Percentiles rank a stretch among this genome's conserved stretches.
These are phyloP conservation scores for Cotoneaster glaucophyllus DNA, from an alignment of 306 rosid species.

Conservation along the genomic window DNA sequence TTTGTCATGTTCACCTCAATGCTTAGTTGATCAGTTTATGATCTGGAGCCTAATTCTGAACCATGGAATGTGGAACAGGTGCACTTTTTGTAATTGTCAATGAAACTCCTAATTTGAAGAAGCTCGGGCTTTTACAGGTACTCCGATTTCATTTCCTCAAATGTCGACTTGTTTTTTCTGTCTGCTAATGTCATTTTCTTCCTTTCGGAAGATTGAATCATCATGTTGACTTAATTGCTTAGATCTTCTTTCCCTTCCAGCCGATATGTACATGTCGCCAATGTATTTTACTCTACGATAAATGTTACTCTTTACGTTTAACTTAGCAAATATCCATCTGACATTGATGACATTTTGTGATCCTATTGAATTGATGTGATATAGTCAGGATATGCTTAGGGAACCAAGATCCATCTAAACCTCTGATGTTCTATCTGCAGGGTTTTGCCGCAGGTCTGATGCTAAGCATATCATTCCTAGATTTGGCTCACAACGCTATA, in stretches of 20 bases:
- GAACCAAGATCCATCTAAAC: neutral
- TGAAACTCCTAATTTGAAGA: slow-evolving; percentile 78
- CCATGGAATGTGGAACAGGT: slow-evolving; percentile 50
- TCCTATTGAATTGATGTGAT: neutral
- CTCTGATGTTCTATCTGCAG: slow-evolving; percentile 29
- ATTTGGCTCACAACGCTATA: slow-evolving; percentile 93
- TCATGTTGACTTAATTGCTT: neutral
- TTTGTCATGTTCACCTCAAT: neutral
- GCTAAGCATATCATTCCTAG: slow-evolving; percentile 95
- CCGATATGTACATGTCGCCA: neutral
- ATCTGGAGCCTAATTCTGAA: slow-evolving; percentile 21
- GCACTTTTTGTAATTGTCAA: slow-evolving; percentile 71
- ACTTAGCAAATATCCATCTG: neutral
- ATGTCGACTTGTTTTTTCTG: neutral
- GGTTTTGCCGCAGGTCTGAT: slow-evolving; percentile 98
- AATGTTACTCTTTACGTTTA: too few relatives aligned
- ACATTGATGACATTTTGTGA: neutral
- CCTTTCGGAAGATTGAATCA: neutral
- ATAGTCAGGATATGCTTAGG: neutral
- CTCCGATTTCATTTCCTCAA: neutral
- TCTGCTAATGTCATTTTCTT: neutral
- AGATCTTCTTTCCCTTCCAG: neutral
- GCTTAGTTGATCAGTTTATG: neutral
- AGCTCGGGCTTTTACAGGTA: slow-evolving; percentile 91
- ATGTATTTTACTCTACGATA: neutral